These are phyloP conservation scores for Suhomyces pyralidae DNA, from an alignment of 805 yeast genomes.

Conservation along the genomic window DNA sequence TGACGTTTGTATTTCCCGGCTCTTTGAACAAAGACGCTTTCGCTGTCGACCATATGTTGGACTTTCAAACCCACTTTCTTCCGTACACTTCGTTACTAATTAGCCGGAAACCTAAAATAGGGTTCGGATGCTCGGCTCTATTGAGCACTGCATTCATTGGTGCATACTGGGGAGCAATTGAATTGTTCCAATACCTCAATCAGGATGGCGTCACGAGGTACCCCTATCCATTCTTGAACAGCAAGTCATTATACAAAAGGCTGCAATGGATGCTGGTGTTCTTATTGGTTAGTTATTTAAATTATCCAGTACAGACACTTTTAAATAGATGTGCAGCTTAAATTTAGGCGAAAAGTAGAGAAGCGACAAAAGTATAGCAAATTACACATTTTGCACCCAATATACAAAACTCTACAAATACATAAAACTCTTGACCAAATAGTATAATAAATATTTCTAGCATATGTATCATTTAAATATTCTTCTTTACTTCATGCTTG, in stretches of 20 bases:
- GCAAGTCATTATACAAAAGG: constrained; percentile 2
- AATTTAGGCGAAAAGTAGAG: neutral
- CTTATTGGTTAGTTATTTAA: neutral
- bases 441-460: neutral
- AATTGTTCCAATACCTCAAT: constrained; percentile 4
- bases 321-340: neutral
- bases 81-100: constrained; percentile 20
- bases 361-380: neutral
- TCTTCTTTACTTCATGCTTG: neutral
- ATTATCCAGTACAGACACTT: constrained; percentile 1
- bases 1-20: constrained; percentile 15
- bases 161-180: constrained; percentile 17
- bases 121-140: neutral
- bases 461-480: neutral
- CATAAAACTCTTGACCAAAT: no score
- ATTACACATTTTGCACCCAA: neutral
- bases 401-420: neutral
- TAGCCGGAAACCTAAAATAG: constrained; percentile 1
- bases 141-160: constrained; percentile 5
- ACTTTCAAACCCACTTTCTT: constrained; percentile 23
- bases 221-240: constrained; percentile 20
- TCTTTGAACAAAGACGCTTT: constrained; percentile 15
- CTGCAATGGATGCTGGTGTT: constrained; percentile 10
- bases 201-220: constrained; percentile 7
- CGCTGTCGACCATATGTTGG: constrained; percentile 15